These are phyloP conservation scores for Candida montana DNA, from an alignment of 805 yeast species.

Conservation along the genomic window DNA sequence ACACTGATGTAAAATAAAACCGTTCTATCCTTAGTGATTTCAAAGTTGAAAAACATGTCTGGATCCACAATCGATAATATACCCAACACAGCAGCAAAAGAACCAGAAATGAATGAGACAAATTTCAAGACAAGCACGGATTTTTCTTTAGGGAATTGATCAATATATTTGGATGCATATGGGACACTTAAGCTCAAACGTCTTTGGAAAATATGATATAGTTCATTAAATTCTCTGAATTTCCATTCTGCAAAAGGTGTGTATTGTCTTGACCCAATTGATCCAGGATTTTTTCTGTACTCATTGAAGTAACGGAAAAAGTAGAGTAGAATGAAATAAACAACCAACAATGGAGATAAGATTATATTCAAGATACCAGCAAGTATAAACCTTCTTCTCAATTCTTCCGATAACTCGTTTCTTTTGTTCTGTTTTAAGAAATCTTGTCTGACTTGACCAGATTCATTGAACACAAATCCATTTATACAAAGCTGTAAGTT, in stretches of 20 bases:
- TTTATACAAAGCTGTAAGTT: slow-evolving; percentile 82
- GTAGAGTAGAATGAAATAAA: slow-evolving; percentile 75
- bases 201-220: slow-evolving; percentile 80
- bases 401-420: slow-evolving; percentile 57
- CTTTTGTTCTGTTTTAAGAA: slow-evolving; percentile 71
- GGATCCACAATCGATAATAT: slow-evolving; percentile 76
- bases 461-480: slow-evolving; percentile 77
- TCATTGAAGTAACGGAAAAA: slow-evolving; percentile 92
- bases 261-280: slow-evolving; percentile 78
- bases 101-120: slow-evolving; percentile 73
- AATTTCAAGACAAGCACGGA: slow-evolving; percentile 52
- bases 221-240: slow-evolving; percentile 87
- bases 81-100: slow-evolving; percentile 84
- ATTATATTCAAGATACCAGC: slow-evolving; percentile 84
- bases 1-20: slow-evolving; percentile 84
- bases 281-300: slow-evolving; percentile 80
- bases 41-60: slow-evolving; percentile 86
- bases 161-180: slow-evolving; percentile 76
- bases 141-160: slow-evolving; percentile 86
- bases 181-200: slow-evolving; percentile 72
- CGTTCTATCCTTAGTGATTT: slow-evolving; percentile 73
- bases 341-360: slow-evolving; percentile 79
- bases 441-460: slow-evolving; percentile 72
- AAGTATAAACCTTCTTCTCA: slow-evolving; percentile 73
- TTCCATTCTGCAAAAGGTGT: slow-evolving; percentile 96